These are phyloP conservation scores for Phytophthora chlamydospora DNA, from an alignment of 352 stramenopile genomes.

Conservation along the genomic window DNA sequence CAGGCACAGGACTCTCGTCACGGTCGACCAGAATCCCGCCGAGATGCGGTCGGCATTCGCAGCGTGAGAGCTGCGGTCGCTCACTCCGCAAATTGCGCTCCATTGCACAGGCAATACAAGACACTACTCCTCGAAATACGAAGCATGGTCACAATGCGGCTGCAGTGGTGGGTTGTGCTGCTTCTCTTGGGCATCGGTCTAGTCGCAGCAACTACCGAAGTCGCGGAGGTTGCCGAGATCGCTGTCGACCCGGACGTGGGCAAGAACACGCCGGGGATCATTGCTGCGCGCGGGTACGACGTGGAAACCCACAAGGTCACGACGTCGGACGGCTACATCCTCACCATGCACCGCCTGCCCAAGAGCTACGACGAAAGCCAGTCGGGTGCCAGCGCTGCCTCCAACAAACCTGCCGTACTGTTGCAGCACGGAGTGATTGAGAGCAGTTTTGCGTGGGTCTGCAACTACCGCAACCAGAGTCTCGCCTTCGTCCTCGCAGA, in stretches of 20 bases:
- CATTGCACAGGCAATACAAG: conserved; percentile 25
- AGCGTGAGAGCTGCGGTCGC: background rate
- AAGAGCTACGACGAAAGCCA: conserved; percentile 50
- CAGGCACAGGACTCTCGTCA: conserved; percentile 5
- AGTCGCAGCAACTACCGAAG: conserved; percentile 2
- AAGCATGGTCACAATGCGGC: conserved; percentile 5
- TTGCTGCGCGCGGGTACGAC: conserved; percentile 39
- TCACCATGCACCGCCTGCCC: conserved; percentile 55
- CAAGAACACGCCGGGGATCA: conserved; percentile 29
- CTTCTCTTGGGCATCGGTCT: conserved; percentile 5
- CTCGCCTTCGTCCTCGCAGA: conserved; percentile 57
- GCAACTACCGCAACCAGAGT: conserved; percentile 61
- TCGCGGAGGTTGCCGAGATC: conserved; percentile 6
- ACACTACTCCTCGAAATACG: background rate
- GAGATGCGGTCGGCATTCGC: background rate
- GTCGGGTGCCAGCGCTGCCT: conserved; percentile 5
- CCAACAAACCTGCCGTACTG: conserved; percentile 50
- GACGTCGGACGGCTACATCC: conserved; percentile 57
- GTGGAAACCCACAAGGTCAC: conserved; percentile 52
- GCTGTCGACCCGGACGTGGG: conserved; percentile 31
- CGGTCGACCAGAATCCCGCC: conserved; percentile 1
- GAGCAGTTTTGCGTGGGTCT: conserved; percentile 53
- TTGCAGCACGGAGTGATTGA: conserved; percentile 60
- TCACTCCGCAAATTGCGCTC: conserved; percentile 18
- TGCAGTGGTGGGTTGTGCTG: conserved; percentile 5